phyloP scores from a whole-genome alignment of 2,329 filamentous ascomycete species.

The Trichoderma aggressivum region DNA sequence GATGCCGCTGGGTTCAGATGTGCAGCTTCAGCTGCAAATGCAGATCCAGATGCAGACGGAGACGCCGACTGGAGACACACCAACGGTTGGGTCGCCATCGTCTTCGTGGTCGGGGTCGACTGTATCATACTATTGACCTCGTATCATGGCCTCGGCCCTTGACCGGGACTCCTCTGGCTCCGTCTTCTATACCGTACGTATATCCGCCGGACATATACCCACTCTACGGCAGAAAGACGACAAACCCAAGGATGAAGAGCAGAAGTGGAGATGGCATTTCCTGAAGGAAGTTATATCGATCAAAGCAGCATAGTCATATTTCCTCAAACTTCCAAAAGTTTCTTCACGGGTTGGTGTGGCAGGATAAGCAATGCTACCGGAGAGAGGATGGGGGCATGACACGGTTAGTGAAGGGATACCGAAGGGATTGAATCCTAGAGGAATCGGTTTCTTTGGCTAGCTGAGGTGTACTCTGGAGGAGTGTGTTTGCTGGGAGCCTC shows the following conservation, averaged over 20 bases:
- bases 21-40: not conserved
- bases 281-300: not conserved
- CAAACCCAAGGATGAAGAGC: too few species aligned
- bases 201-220: not conserved
- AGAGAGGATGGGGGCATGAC: not conserved
- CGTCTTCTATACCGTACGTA: not conserved
- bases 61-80: not conserved
- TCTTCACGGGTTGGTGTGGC: not conserved
- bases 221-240: not conserved
- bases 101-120: slow-evolving; percentile 14
- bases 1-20: not conserved
- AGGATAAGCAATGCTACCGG: not conserved
- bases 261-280: not conserved
- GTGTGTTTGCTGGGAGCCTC: not conserved
- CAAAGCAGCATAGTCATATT: not conserved
- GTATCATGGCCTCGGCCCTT: not conserved
- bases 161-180: not conserved
- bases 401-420: not conserved
- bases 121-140: slow-evolving; percentile 2
- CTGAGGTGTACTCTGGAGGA: not conserved
- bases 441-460: not conserved
- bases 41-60: slow-evolving; percentile 1
- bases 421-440: not conserved
- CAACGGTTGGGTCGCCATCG: not conserved
- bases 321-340: not conserved